A percentile compares a stretch with the other conserved stretches of the same genome.
phyloP scores from a whole-genome alignment of 768 basidiomycete species.

The Podaxis sp. region DNA sequence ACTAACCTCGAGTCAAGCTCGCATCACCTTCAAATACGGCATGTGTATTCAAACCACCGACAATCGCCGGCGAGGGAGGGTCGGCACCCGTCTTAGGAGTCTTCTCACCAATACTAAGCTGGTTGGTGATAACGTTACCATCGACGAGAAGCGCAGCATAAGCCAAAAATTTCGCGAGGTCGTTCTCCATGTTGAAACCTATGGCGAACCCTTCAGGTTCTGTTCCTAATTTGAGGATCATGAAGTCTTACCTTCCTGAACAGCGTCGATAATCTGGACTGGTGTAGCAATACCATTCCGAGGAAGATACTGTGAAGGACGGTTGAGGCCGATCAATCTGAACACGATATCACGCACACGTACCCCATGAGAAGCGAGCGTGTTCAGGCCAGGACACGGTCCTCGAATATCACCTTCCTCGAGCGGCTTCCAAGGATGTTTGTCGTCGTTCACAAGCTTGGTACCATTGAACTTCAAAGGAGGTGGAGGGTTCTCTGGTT shows the following conservation, averaged over 20 bases:
- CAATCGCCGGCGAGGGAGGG: slow-evolving; percentile 16
- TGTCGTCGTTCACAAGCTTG: slow-evolving; percentile 13
- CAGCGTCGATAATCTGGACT: slow-evolving; percentile 13
- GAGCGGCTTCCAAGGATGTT: slow-evolving; percentile 18
- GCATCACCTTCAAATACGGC: slow-evolving; percentile 15
- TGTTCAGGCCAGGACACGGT: slow-evolving; percentile 18
- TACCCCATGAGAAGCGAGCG: slow-evolving; percentile 19
- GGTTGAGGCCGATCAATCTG: not conserved
- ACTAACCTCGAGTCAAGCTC: slow-evolving; percentile 13
- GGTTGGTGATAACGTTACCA: slow-evolving; percentile 14
- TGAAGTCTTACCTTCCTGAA: slow-evolving; percentile 13
- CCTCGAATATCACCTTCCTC: slow-evolving; percentile 15
- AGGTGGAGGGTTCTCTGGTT: slow-evolving; percentile 11
- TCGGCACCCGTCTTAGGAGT: slow-evolving; percentile 12
- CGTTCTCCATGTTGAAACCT: slow-evolving; percentile 15
- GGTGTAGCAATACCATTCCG: slow-evolving; percentile 15
- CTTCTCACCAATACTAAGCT: slow-evolving; percentile 16
- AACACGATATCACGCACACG: not conserved
- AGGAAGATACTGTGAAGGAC: slow-evolving; percentile 13
- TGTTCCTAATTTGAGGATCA: not conserved
- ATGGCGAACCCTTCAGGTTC: not conserved
- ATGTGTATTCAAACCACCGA: slow-evolving; percentile 17
- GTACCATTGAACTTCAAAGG: slow-evolving; percentile 10
- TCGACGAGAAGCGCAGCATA: slow-evolving; percentile 16
- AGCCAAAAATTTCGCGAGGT: slow-evolving; percentile 14